A percentile compares a stretch with the other conserved stretches of the same genome.
These are phyloP conservation scores for Glycine latifolia DNA, from an alignment of 306 rosid species.

Conservation along the genomic window DNA sequence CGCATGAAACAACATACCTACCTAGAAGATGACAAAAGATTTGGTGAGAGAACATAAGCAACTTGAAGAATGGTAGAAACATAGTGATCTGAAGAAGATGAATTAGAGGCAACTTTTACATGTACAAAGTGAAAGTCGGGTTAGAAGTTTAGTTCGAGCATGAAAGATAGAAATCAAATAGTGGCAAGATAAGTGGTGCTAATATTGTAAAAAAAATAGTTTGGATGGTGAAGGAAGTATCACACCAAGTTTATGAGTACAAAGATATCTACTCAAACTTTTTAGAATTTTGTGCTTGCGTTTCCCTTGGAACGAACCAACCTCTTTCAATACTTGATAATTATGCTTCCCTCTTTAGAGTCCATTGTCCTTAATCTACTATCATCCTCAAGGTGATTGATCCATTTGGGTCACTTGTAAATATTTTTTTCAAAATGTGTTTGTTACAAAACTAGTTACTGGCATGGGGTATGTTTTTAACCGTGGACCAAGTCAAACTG, in stretches of 20 bases:
- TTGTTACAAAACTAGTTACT: too few species aligned
- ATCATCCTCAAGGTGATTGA: neutral
- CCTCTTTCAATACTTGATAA: neutral
- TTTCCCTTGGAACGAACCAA: neutral
- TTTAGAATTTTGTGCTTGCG: neutral
- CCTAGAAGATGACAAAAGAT: neutral
- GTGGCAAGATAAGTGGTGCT: neutral
- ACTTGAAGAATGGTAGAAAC: neutral
- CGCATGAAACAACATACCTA: neutral
- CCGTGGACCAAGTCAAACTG: too few species aligned
- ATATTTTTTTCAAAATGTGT: too few species aligned
- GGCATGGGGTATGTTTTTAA: too few species aligned
- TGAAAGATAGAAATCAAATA: neutral
- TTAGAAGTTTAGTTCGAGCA: neutral
- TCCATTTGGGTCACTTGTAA: too few species aligned
- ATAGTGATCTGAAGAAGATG: neutral
- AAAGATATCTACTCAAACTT: neutral
- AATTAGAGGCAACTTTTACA: too few species aligned
- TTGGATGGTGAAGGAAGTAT: neutral
- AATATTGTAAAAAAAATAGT: neutral
- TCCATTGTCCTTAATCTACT: neutral
- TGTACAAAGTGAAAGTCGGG: too few species aligned
- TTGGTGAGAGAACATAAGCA: neutral
- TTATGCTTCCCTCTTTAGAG: neutral
- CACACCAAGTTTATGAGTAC: neutral